Base-by-base conservation (phyloP, 768 basidiomycete genomes). In the Kwoniella sp. region DNA sequence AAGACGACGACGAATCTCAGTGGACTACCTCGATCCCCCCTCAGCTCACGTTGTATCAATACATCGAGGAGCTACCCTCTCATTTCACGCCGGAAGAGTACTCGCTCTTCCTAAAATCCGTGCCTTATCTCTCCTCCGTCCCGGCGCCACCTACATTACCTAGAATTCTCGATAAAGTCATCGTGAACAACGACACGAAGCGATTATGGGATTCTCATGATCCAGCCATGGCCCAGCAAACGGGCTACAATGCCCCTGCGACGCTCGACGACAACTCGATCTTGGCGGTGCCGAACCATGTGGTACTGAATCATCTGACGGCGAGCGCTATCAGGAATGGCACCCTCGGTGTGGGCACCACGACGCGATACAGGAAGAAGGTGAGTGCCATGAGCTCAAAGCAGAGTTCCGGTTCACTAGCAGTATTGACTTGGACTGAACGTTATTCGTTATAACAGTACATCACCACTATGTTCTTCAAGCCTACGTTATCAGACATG, bases 261-360 rank as follows among this genome's bases (percentile, higher is more conserved):
- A 82, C 74, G 20, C 68, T 74, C 41, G 94, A 98, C 81, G 94
- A 98, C 75, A 90, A 87, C 57, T 89, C 89, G 54, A 92, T 98
- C 62, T 81, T 98, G 68, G 90, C 95, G 17, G 92, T 96, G 23
- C 94, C 94, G 23, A 90, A 88, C 38, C 94, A 97, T 82, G 92
- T 92, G 38, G 92, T 97, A 25, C 83, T 98, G 69, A 93, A 96
- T 73, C 94, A 98, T 81, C 82, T 98, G 73, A 91, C 91, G 67
- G 96, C 94, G 67, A 95, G 92, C 74, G 93, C 94, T 57, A 98
- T 98, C 67, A 85, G 88, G 81, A 93, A 93, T 79, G 93, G 92
- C 7, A 92, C 95, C 52, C 81, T 97, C 55, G 93, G 93, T 41
- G 93, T 97, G 4, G 93, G 89, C 28, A 92, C 87, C 65, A 98